These are phyloP conservation scores for Septoria petroselini DNA, from an alignment of 2,329 filamentous ascomycete species.

Conservation along the genomic window DNA sequence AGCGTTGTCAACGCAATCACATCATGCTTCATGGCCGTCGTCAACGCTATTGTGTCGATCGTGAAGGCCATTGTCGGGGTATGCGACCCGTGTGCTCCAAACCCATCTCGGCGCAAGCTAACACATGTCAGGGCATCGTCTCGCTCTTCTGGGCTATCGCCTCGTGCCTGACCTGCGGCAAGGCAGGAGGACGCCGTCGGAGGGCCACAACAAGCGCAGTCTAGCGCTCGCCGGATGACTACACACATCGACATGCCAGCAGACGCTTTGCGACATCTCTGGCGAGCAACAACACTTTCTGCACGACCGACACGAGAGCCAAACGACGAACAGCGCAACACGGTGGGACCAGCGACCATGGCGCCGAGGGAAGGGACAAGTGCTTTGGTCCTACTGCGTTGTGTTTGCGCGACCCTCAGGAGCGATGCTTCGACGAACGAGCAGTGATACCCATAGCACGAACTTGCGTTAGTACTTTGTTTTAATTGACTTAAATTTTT, in stretches of 20 bases:
- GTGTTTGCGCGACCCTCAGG: neutral
- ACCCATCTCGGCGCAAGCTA: neutral
- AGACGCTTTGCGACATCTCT: neutral
- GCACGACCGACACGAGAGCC: slow-evolving; percentile 1
- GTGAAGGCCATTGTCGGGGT: slow-evolving; percentile 48
- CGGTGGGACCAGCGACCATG: no score
- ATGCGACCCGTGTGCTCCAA: neutral
- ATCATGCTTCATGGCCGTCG: slow-evolving; percentile 40
- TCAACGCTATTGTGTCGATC: slow-evolving; percentile 47
- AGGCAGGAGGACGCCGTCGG: slow-evolving; percentile 40
- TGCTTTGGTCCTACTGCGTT: neutral
- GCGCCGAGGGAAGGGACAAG: slow-evolving; percentile 3
- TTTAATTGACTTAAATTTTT: slow-evolving; percentile 1
- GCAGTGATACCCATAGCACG: slow-evolving; percentile 29
- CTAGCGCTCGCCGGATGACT: slow-evolving; percentile 26
- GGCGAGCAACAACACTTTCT: neutral
- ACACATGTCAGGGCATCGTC: slow-evolving; percentile 47
- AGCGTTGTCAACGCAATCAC: slow-evolving; percentile 47
- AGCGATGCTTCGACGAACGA: slow-evolving; percentile 6
- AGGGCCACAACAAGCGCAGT: slow-evolving; percentile 39
- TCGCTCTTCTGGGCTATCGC: slow-evolving; percentile 50
- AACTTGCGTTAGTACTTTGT: slow-evolving; percentile 17
- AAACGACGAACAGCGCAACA: neutral
- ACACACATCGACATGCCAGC: neutral
- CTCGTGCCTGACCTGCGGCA: slow-evolving; percentile 50